Evolutionary conservation across 306 rosid genomes (phyloP).

Genomic region (Hippophae rhamnoides): DNA sequence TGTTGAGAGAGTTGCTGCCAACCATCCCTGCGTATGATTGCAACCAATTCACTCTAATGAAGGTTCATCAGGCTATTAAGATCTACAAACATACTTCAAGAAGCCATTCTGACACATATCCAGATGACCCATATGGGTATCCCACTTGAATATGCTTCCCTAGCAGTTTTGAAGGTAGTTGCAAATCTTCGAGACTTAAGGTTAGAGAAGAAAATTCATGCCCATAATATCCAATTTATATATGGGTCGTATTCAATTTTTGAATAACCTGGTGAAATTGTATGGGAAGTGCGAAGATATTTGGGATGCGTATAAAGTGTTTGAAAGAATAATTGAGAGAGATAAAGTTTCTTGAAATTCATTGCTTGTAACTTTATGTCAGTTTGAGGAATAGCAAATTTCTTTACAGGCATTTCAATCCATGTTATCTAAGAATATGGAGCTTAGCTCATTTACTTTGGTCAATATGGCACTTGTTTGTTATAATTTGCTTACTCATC

Average conservation of each 20-base stretch:
- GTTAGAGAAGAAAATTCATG: constrained; percentile 50
- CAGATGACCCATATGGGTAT: constrained; percentile 29
- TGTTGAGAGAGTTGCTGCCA: no score
- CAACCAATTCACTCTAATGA: no score
- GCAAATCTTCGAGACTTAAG: constrained; percentile 40
- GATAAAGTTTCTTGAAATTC: constrained; percentile 86
- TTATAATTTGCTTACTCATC: constrained; percentile 28
- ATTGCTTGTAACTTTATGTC: constrained; percentile 46
- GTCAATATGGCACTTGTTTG: constrained; percentile 67
- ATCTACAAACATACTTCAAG: neutral
- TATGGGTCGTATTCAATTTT: no score
- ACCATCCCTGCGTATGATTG: no score
- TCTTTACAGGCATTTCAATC: constrained; percentile 39
- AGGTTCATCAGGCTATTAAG: no score
- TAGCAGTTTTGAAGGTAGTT: constrained; percentile 53
- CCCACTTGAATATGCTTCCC: constrained; percentile 51
- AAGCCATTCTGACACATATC: constrained; percentile 49
- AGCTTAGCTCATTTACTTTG: constrained; percentile 60
- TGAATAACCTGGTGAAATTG: no score
- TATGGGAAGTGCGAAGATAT: constrained; percentile 18
- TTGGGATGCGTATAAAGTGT: constrained; percentile 35
- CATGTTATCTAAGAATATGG: constrained; percentile 44
- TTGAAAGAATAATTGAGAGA: constrained; percentile 39
- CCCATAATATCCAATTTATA: constrained; percentile 30
- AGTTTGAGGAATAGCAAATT: constrained; percentile 56